These are phyloP conservation scores for Andrographis paniculata DNA, from an alignment of 305 asterid genomes.

Conservation along the genomic window DNA sequence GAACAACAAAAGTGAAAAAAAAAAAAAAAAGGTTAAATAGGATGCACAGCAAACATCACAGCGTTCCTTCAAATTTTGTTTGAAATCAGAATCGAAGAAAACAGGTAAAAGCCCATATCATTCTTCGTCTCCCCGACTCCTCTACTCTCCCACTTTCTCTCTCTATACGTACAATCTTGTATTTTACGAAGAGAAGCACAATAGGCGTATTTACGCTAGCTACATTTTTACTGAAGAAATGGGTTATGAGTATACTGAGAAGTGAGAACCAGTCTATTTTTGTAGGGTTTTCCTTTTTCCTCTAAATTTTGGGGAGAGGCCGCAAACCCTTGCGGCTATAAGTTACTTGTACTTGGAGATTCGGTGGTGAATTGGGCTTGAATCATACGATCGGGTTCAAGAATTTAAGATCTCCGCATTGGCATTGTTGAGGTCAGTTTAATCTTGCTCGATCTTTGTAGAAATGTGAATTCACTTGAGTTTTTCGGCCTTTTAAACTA, in stretches of 20 bases:
- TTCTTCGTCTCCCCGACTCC: not conserved
- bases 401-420: conserved; percentile 45
- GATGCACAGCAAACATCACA: not conserved
- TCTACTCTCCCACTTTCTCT: conserved; percentile 28
- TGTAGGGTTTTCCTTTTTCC: conserved; percentile 13
- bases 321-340: conserved; percentile 5
- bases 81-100: not conserved
- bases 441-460: conserved; percentile 25
- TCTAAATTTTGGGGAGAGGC: not conserved
- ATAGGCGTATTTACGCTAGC: not conserved
- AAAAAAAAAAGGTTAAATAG: not conserved
- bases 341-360: not conserved
- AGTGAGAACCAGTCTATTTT: conserved; percentile 7
- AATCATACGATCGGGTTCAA: conserved; percentile 41
- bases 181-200: conserved; percentile 5
- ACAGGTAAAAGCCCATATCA: not conserved
- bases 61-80: not conserved
- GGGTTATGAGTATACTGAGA: conserved; percentile 3
- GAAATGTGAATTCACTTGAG: conserved; percentile 8
- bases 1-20: not conserved
- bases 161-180: conserved; percentile 20
- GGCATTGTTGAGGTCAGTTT: conserved; percentile 28
- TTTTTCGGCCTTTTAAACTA: too few species aligned
- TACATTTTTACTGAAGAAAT: conserved; percentile 14
- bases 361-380: conserved; percentile 6